Base-by-base conservation (phyloP, 2,329 filamentous ascomycete species). In the Aspergillus terreus region DNA sequence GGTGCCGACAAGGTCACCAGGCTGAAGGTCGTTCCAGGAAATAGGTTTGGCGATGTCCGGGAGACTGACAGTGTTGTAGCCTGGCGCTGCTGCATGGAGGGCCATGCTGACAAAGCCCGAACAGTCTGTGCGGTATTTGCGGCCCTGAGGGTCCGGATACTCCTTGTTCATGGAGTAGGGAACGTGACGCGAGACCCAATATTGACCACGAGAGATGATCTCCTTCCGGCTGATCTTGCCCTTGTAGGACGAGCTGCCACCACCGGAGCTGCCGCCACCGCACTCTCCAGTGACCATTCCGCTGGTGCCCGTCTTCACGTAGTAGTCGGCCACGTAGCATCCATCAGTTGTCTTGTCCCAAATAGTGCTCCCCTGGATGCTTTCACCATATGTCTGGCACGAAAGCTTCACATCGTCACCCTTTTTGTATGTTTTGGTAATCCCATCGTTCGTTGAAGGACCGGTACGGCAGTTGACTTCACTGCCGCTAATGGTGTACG, bases 281-380 rank as follows among this genome's bases (percentile, higher is more conserved):
- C 58, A 60, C 10, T 52, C 46, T 2, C 45, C 40, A 2, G 55
- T 47, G 19, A 60, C 58, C 36, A 59, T 59, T 36, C 46, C 27
- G 30, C 25, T 53, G 7, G 27, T 50, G 14, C 62, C 62, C 23
- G 62, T 64, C 47, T 60, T 60, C 15, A 64, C 58, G 36, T 64
- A 64, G 60, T 59, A 63, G 50, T 64, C 62, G 23, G 57, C 49
- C 15, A 64, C 58, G 21, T 59, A 64, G 55, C 62, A 64, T 48
- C 54, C 54, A 51, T 64, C 61, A 11, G 57, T 43, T 4, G 61
- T 64, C 46, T 63, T 56, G 49, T 62, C 61, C 62, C 62, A 64
- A 47, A 64, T 52, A 4, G 23, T 45, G 46, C 58, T 57, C 5
- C 56, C 59, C 10, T 49, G 51, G 45, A 64, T 23, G 17, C 47